A percentile compares a stretch with the other conserved stretches of the same genome.
These are phyloP conservation scores for Nicotiana knightiana DNA, from an alignment of 257 asterid genomes.

Conservation along the genomic window DNA sequence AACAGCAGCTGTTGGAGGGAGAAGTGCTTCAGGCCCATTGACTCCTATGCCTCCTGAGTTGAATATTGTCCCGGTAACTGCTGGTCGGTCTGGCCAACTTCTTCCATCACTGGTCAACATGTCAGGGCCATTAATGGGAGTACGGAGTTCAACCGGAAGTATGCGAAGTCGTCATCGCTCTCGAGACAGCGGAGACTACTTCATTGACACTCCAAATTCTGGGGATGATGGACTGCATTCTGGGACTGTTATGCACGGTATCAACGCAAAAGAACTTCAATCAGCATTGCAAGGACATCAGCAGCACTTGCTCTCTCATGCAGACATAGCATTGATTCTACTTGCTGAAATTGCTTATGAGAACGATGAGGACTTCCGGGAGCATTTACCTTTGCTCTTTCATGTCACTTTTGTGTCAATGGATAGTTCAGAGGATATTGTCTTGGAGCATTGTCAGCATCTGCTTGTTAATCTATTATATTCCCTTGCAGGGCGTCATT, in stretches of 20 bases:
- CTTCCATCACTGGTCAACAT: slow-evolving; percentile 87
- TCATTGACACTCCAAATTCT: slow-evolving; percentile 91
- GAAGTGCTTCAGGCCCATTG: slow-evolving; percentile 96
- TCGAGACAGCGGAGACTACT: slow-evolving; percentile 95
- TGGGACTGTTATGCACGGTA: slow-evolving; percentile 55
- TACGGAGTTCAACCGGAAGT: slow-evolving; percentile 95
- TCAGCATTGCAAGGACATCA: slow-evolving; percentile 99
- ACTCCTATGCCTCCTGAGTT: slow-evolving; percentile 92
- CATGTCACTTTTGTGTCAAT: slow-evolving; percentile 97
- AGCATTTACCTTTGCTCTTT: slow-evolving; percentile 91
- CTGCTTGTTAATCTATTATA: slow-evolving; percentile 87
- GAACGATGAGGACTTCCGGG: slow-evolving; percentile 97
- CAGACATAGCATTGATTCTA: slow-evolving; percentile 88
- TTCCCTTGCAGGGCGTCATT: slow-evolving; percentile 95
- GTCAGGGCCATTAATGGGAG: slow-evolving; percentile 98
- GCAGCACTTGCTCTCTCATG: slow-evolving; percentile 87
- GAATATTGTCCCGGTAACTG: slow-evolving; percentile 74
- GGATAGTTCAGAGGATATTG: slow-evolving; percentile 99
- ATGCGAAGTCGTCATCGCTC: slow-evolving; percentile 92
- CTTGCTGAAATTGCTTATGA: slow-evolving; percentile 97
- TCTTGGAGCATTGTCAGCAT: slow-evolving; percentile 98
- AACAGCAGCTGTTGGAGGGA: slow-evolving; percentile 89
- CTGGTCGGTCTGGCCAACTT: slow-evolving; percentile 95
- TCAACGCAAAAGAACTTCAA: slow-evolving; percentile 94
- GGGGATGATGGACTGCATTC: slow-evolving; percentile 87